Percentiles rank a stretch among this genome's conserved stretches.
phyloP scores from a whole-genome alignment of 2,329 filamentous ascomycete genomes.

The Didymella pomorum region DNA sequence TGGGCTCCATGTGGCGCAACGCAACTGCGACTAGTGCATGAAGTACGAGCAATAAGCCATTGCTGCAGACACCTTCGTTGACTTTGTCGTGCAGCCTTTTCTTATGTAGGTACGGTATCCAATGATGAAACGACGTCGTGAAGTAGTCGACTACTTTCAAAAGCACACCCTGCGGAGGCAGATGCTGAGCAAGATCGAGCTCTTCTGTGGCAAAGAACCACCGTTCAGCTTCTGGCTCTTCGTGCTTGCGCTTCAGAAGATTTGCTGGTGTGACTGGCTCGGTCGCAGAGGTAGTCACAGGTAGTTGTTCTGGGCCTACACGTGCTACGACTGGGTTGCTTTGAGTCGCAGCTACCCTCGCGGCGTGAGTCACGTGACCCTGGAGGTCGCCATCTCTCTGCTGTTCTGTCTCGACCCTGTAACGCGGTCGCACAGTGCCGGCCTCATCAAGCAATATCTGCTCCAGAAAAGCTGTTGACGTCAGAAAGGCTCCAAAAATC shows the following conservation, averaged over 20 bases:
- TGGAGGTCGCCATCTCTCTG: neutral
- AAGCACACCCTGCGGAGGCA: constrained; percentile 39
- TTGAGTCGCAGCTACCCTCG: constrained; percentile 7
- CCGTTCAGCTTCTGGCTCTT: constrained; percentile 23
- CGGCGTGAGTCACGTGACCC: constrained; percentile 3
- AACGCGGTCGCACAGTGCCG: constrained; percentile 37
- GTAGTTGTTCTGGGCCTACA: neutral
- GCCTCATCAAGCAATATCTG: constrained; percentile 40
- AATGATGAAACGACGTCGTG: constrained; percentile 46
- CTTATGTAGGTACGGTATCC: constrained; percentile 47
- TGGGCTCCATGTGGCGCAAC: constrained; percentile 41
- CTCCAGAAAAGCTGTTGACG: constrained; percentile 38
- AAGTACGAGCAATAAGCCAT: constrained; percentile 34
- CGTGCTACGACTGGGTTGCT: constrained; percentile 1
- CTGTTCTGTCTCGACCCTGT: constrained; percentile 17
- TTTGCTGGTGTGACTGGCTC: constrained; percentile 15
- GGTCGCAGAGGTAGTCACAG: neutral
- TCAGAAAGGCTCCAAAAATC: constrained; percentile 20
- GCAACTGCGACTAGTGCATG: constrained; percentile 41
- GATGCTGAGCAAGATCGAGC: constrained; percentile 36
- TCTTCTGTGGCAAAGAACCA: constrained; percentile 33
- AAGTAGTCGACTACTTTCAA: constrained; percentile 42
- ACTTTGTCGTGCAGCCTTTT: constrained; percentile 38
- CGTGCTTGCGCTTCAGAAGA: constrained; percentile 38
- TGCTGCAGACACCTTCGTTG: constrained; percentile 24